These are phyloP conservation scores for Fimicolochytrium jonesii DNA, from an alignment of 192 early-diverging fungal species.

Conservation along the genomic window DNA sequence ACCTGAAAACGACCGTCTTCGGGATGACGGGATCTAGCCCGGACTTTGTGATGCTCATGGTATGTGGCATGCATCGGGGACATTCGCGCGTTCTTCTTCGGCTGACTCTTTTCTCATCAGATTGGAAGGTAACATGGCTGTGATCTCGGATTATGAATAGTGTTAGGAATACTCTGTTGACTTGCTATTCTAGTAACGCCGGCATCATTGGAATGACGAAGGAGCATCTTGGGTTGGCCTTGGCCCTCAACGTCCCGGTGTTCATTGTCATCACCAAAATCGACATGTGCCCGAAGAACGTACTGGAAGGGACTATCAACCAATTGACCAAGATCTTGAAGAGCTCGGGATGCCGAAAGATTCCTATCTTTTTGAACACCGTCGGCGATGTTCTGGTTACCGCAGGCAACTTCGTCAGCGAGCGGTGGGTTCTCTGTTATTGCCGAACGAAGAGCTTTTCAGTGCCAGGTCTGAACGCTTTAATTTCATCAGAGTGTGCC, in stretches of 20 bases:
- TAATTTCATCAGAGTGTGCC: constrained; percentile 64
- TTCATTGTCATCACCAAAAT: constrained; percentile 87
- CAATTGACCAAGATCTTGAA: constrained; percentile 81
- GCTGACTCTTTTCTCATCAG: constrained; percentile 12
- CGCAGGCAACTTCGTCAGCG: constrained; percentile 76
- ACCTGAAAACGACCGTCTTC: constrained; percentile 84
- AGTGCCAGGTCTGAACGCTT: not conserved
- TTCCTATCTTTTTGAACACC: constrained; percentile 80
- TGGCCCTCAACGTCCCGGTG: constrained; percentile 75
- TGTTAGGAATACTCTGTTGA: too few relatives aligned
- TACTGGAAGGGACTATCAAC: constrained; percentile 77
- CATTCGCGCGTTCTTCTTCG: constrained; percentile 39
- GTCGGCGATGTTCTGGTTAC: constrained; percentile 73
- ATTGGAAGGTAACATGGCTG: too few relatives aligned
- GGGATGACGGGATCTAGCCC: constrained; percentile 87
- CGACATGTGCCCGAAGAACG: constrained; percentile 85
- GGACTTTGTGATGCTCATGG: constrained; percentile 80
- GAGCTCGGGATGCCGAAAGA: constrained; percentile 84
- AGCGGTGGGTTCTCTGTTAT: constrained; percentile 35
- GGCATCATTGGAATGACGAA: constrained; percentile 89
- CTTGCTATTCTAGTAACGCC: too few relatives aligned
- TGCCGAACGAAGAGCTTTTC: not conserved
- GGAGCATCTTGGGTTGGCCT: constrained; percentile 76
- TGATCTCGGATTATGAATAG: too few relatives aligned
- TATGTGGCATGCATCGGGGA: constrained; percentile 32